Evolutionary conservation across 805 yeast species (phyloP), one percentile per base, ranked within the genome.

Genomic region (Starmerella sp.): DNA sequence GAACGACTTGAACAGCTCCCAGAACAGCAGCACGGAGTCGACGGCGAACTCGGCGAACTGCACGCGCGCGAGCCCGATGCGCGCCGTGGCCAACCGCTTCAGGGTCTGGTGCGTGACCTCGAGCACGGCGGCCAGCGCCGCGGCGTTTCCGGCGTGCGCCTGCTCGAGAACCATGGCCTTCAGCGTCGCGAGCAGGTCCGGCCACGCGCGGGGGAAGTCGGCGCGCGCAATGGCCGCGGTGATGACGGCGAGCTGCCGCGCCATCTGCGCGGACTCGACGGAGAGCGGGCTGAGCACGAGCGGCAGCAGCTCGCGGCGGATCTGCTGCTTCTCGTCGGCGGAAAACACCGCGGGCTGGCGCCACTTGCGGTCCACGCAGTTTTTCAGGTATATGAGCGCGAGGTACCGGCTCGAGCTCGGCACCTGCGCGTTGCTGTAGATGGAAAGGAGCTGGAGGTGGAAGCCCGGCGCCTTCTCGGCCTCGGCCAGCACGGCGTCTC

Each of bases 141-240:
- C 68, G 31, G 71, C 68, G 13, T 74, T 73, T 5, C 37, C 52
- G 6, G 51, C 30, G 13, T 42, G 31, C 2, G 57, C 54, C 15
- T 42, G 42, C 3, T 47, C 39, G 1, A 50, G 3, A 6, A 51
- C 46, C 37, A 56, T 39, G 10, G 60, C 34, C 34, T 60, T 54
- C 13, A 70, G 73, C 13, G 82, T 82, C 54, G 85, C 90, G 64
- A 93, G 84, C 17, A 93, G 66, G 2, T 76, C 68, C 0, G 95
- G 89, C 97, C 97, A 93, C 47, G 83, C 89, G 1, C 71, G 67
- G 0, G 97, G 97, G 66, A 86, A 93, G 63, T 93, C 98, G 54
- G 80, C 73, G 51, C 97, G 71, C 30, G 86, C 84, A 31, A 93
- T 84, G 57, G 83, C 75, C 0, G 95, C 83, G 6, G 86, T 73